phyloP scores from a whole-genome alignment of 129 eudicot genomes.

The Smallanthus sonchifolius region DNA sequence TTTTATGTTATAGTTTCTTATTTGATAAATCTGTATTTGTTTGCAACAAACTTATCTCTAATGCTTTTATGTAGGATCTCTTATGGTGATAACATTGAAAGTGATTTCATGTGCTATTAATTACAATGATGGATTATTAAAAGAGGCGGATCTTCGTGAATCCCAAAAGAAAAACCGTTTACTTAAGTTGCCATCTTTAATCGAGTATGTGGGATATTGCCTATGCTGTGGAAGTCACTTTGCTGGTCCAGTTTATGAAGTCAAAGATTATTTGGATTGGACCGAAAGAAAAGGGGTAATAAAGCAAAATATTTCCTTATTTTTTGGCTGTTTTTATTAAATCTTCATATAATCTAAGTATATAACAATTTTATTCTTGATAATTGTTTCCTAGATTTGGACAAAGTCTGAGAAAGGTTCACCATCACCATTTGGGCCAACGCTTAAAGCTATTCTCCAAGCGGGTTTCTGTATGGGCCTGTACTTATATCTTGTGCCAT shows the following conservation, averaged over 20 bases:
- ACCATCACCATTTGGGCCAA: constrained; percentile 63
- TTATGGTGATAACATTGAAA: constrained; percentile 94
- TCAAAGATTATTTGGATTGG: constrained; percentile 92
- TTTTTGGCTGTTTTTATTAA: not conserved
- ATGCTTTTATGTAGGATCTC: constrained; percentile 54
- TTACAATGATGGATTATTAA: constrained; percentile 88
- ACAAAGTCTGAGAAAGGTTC: constrained; percentile 36
- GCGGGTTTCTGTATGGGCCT: constrained; percentile 92
- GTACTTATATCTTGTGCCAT: constrained; percentile 72
- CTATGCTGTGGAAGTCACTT: constrained; percentile 98
- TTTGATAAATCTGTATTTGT: constrained; percentile 1
- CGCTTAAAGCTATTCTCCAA: constrained; percentile 70
- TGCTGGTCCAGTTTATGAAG: constrained; percentile 97
- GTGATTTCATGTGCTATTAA: constrained; percentile 91
- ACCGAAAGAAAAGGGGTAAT: constrained; percentile 87
- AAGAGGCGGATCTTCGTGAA: constrained; percentile 88
- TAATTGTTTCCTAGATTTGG: constrained; percentile 55
- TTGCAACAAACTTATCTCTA: not conserved
- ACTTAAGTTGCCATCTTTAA: constrained; percentile 68
- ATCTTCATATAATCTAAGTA: not conserved
- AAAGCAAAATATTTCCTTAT: not conserved
- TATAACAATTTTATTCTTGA: not conserved
- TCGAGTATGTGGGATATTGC: constrained; percentile 85
- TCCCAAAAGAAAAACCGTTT: constrained; percentile 86
- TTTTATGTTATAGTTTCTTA: not conserved